phyloP scores from a whole-genome alignment of 139 green algal genomes.

The Coelastrella sp. region DNA sequence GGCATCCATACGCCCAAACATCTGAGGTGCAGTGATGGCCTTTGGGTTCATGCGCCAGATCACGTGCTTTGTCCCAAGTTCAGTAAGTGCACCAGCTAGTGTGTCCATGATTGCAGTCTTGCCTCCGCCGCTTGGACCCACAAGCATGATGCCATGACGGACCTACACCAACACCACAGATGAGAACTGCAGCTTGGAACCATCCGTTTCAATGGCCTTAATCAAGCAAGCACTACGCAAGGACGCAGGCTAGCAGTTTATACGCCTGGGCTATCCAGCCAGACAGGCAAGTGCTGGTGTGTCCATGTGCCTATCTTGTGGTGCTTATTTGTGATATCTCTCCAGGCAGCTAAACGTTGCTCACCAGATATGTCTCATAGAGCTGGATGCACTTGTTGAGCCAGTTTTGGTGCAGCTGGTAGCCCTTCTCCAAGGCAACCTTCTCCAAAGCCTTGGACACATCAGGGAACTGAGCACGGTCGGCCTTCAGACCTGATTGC shows the following conservation, averaged over 20 bases:
- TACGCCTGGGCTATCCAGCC: too few relatives aligned
- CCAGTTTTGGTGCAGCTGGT: slow-evolving; percentile 89
- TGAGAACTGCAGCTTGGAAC: not conserved
- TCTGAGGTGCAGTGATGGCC: slow-evolving; percentile 90
- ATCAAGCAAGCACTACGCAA: too few relatives aligned
- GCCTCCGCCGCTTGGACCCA: slow-evolving; percentile 90
- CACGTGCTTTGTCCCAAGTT: slow-evolving; percentile 90
- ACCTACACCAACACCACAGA: slow-evolving; percentile 22
- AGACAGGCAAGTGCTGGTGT: too few relatives aligned
- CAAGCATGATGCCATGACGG: slow-evolving; percentile 90
- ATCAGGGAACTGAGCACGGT: slow-evolving; percentile 82
- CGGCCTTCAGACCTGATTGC: slow-evolving; percentile 73
- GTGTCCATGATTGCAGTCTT: slow-evolving; percentile 92
- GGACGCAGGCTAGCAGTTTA: too few relatives aligned
- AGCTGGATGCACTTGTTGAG: slow-evolving; percentile 97
- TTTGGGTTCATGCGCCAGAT: slow-evolving; percentile 95
- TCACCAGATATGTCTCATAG: slow-evolving; percentile 96
- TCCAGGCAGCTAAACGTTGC: not conserved
- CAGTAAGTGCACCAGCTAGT: slow-evolving; percentile 88
- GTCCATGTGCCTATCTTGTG: too few relatives aligned
- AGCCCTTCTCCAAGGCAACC: slow-evolving; percentile 67
- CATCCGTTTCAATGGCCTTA: not conserved
- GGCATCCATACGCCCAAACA: slow-evolving; percentile 84
- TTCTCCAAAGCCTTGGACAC: slow-evolving; percentile 82
- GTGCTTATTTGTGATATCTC: too few relatives aligned